Base-by-base conservation (phyloP, 768 basidiomycete genomes). In the Pleurotus tuoliensis region DNA sequence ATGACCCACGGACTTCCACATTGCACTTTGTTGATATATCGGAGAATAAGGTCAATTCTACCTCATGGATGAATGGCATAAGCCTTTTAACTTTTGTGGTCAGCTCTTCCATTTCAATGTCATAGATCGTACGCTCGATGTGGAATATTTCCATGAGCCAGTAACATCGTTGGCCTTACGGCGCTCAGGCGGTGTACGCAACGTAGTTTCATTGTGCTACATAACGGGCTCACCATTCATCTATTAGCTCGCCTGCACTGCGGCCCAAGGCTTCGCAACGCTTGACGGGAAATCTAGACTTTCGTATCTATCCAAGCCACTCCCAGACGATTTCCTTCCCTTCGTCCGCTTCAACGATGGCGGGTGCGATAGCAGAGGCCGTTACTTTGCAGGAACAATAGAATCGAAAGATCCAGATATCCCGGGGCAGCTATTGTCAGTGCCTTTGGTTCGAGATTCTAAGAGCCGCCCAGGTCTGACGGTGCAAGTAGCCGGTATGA, bases 11-110 rank as follows among this genome's bases (percentile, higher is more conserved):
- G 45, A 81, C 80, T 1, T 74, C 73, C 8, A 76, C 71, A 22
- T 65, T 88, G 38, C 86, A 88, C 68, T 88, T 90, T 66, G 83
- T 88, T 46, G 87, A 89, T 63, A 88, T 88, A 48, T 66, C 71
- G 34, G 76, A 79, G 59, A 72, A 75, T 57, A 82, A 81, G 73
- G 84, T 81, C 59, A 53, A 61, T 48, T 47, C 39, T 54, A 41
- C 55, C 44, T 18, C 40, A 22, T 44, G 20, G 25, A 54, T 38
- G 44, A 15, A 50, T 24, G 9, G n/a, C 25, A 34, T 37, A 30
- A 27, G 16, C 22, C 43, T 34, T 16, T 50, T 40, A 24, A 50
- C 55, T 41, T 50, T 41, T 15, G 16, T 40, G 22, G 56, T 37
- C 61, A 86, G 84, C 78, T 85, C 54, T 79, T 74, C 58, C 82